Conservation (phyloP, 2,329 filamentous ascomycete species). For the Xylaria sp. region DNA sequence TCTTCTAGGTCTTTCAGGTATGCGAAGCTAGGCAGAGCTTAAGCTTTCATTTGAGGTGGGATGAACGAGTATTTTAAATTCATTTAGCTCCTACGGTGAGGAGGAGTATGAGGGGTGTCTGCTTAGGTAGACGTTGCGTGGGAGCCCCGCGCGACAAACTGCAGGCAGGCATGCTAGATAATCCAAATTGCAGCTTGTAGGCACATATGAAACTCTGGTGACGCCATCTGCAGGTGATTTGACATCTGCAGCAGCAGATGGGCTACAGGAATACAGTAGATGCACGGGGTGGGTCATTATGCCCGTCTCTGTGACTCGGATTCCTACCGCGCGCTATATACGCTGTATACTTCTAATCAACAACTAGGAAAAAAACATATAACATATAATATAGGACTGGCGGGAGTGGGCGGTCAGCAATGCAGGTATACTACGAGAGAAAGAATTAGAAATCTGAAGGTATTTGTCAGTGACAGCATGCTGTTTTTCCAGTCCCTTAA, state of each 20-base stretch:
- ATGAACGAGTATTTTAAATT: slow-evolving; percentile 3
- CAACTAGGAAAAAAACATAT: no score
- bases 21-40: background rate
- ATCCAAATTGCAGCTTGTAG: slow-evolving; percentile 5
- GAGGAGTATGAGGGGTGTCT: slow-evolving; percentile 2
- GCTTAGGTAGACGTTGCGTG: background rate
- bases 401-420: background rate
- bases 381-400: no score
- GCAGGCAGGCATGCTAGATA: background rate
- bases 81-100: background rate
- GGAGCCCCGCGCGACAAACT: slow-evolving; percentile 12
- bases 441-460: slow-evolving; percentile 12
- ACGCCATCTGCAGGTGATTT: slow-evolving; percentile 39
- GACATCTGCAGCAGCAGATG: slow-evolving; percentile 17
- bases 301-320: background rate
- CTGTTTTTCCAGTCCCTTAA: background rate
- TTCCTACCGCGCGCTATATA: background rate
- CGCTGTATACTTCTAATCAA: no score
- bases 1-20: background rate
- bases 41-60: slow-evolving; percentile 10
- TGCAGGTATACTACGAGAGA: background rate
- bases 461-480: slow-evolving; percentile 15
- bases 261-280: no score
- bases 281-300: background rate
- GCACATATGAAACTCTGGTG: slow-evolving; percentile 29